Evolutionary conservation across 768 basidiomycete species (phyloP), one percentile per base, ranked within the genome.

Genomic region (Panaeolus cyanescens): DNA sequence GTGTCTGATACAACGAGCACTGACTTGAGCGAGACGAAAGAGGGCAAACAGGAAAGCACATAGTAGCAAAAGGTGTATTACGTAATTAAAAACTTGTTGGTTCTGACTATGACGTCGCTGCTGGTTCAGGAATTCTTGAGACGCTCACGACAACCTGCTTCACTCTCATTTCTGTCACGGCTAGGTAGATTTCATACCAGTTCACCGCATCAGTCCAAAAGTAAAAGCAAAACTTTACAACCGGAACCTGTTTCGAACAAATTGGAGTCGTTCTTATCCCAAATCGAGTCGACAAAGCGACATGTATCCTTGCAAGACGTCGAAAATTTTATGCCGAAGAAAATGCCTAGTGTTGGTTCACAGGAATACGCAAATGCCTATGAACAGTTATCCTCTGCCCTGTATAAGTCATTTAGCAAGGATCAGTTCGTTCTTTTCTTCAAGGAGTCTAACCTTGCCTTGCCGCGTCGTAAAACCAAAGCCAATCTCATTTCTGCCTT

Each of bases 391-490:
- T 62, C 85, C 32, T 78, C 83, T 54, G 78, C 71, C 2, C 75
- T 93, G 19, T 79, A 80, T 60, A 81, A 80, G 22, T 85, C 90
- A 17, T 93, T 93, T 72, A 88, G 80, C 63, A 79, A 75, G 59
- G 74, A 78, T 30, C 91, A 92, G 68, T 76, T 93, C 28, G 82
- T 79, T 33, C 67, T 75, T 33, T 87, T 91, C 64, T 66, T 84
- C 10, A 71, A 76, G 58, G 66, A 83, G 39, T 87, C 86, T 65
- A 77, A 76, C 19, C 67, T 87, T 28, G 54, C 25, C 5, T 69
- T 74, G 6, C 64, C 62, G 22, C 73, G 73, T 39, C 68, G 63
- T 4, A 73, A 67, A 42, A 69, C 71, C 54, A 77, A 70, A 42
- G 85, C 83, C 66, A 67, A 71, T 60, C 67, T 76, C 34, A 75